Conservation (phyloP, 2,329 filamentous ascomycete genomes). For the Talaromyces verruculosus region DNA sequence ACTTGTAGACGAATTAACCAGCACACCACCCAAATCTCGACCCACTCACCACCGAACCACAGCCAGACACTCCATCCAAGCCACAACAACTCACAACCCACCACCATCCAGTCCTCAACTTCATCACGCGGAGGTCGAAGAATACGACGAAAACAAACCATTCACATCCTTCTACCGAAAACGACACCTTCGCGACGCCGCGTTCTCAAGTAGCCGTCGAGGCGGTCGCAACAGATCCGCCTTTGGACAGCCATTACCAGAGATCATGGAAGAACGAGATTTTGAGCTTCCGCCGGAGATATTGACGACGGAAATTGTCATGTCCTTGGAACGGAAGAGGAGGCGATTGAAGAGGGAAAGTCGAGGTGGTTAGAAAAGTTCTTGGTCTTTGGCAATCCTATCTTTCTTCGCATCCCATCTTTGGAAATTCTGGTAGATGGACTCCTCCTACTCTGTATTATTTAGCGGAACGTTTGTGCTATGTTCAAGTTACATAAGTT, state of each 20-base stretch:
- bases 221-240: conserved; percentile 69
- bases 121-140: background rate
- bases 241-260: conserved; percentile 79
- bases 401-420: background rate
- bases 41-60: background rate
- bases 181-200: conserved; percentile 74
- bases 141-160: conserved; percentile 46
- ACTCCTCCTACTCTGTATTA: background rate
- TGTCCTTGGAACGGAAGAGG: conserved; percentile 41
- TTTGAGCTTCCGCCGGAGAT: conserved; percentile 72
- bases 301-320: conserved; percentile 45
- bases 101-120: background rate
- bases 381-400: background rate
- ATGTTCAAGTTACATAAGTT: background rate
- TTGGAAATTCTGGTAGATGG: too few species aligned
- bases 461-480: background rate
- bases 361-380: conserved; percentile 13
- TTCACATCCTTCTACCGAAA: conserved; percentile 88
- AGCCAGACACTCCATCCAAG: background rate
- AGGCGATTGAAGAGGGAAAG: conserved; percentile 38
- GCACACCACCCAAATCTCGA: conserved; percentile 13
- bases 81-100: background rate
- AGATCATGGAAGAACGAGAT: conserved; percentile 62
- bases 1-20: conserved; percentile 16
- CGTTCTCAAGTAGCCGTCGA: conserved; percentile 70